Evolutionary conservation across 768 basidiomycete genomes (phyloP).

Genomic region (Amanita pallidorosea): DNA sequence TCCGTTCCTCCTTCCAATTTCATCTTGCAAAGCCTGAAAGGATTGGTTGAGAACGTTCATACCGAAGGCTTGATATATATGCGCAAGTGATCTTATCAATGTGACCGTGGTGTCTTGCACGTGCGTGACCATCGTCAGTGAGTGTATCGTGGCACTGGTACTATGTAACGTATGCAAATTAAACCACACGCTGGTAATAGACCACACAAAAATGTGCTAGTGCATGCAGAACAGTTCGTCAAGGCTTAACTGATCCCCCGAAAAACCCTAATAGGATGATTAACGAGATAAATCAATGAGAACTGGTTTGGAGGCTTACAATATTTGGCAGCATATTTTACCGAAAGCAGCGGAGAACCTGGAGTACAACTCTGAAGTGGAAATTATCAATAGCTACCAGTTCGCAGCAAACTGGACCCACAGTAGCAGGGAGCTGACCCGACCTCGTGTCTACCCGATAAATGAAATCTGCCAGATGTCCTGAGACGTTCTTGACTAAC

Average conservation of each 20-base stretch:
- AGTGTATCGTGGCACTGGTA: no score
- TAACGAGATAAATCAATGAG: not conserved
- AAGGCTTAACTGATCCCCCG: not conserved
- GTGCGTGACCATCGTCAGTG: not conserved
- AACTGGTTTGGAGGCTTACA: conserved; percentile 23
- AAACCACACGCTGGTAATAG: no score
- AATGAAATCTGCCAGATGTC: conserved; percentile 36
- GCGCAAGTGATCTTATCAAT: not conserved
- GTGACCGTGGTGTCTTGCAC: not conserved
- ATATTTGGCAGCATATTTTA: conserved; percentile 44
- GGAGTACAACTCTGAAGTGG: conserved; percentile 21
- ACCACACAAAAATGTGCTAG: no score
- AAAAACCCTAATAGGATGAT: not conserved
- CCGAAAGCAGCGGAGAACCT: conserved; percentile 29
- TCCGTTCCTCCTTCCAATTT: not conserved
- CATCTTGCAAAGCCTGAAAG: not conserved
- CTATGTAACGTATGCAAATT: not conserved
- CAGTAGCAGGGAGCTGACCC: conserved; percentile 44
- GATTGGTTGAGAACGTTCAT: not conserved
- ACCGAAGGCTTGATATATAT: not conserved
- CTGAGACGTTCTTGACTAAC: conserved; percentile 32
- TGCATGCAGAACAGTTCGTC: not conserved
- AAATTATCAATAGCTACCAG: not conserved
- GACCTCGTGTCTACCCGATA: conserved; percentile 42
- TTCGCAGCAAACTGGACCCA: conserved; percentile 12